Conservation (phyloP, 495 filamentous ascomycete genomes). For the Xanthoparmelia taractica region DNA sequence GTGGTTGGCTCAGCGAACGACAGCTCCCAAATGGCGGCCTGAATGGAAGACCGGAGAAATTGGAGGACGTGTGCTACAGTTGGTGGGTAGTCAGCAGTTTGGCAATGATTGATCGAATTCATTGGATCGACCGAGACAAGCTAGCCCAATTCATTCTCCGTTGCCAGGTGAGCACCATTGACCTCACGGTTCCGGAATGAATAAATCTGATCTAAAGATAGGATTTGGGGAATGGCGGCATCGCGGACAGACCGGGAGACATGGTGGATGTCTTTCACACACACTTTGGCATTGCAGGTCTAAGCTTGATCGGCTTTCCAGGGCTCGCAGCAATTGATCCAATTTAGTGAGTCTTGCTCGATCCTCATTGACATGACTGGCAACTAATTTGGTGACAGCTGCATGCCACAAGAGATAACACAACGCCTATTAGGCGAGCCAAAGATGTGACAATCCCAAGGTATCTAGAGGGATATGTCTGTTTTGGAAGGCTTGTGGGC, state of each 20-base stretch:
- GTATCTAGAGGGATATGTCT: not conserved
- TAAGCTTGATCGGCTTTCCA: constrained; percentile 71
- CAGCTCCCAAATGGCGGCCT: constrained; percentile 81
- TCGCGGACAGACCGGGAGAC: constrained; percentile 84
- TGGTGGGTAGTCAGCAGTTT: constrained; percentile 95
- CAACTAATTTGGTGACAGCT: constrained; percentile 36
- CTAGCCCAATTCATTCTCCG: constrained; percentile 71
- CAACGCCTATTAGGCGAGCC: not conserved
- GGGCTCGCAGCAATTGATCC: constrained; percentile 78
- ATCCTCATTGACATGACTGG: constrained; percentile 10
- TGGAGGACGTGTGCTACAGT: constrained; percentile 95
- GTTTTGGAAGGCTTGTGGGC: not conserved
- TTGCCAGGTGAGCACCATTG: constrained; percentile 53
- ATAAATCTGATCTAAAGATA: constrained; percentile 37
- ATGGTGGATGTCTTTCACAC: constrained; percentile 99
- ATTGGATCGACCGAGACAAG: constrained; percentile 83
- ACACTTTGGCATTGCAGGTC: constrained; percentile 74
- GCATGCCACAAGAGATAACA: constrained; percentile 65
- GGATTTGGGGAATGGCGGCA: constrained; percentile 74
- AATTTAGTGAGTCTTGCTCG: constrained; percentile 57
- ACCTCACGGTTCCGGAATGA: not conserved
- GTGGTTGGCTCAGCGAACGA: constrained; percentile 85
- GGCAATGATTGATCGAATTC: constrained; percentile 75
- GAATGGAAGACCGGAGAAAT: constrained; percentile 91
- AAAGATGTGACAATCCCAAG: not conserved